phyloP scores from a whole-genome alignment of 345 rosid species.

The Chamaenerion angustifolium region DNA sequence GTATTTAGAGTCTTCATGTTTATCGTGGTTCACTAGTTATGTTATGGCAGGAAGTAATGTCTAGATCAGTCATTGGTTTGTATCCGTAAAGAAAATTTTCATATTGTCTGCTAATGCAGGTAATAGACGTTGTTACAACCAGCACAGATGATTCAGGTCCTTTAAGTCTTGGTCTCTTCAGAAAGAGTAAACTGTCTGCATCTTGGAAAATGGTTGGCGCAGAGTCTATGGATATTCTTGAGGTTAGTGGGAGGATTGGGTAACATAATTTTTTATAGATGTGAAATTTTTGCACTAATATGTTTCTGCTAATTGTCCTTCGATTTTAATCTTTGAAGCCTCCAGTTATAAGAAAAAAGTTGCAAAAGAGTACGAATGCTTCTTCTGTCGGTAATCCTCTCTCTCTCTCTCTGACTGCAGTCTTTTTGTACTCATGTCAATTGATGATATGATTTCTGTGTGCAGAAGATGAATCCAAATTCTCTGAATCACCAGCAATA shows the following conservation, averaged over 20 bases:
- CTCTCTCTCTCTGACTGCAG: not conserved
- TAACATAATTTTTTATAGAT: not conserved
- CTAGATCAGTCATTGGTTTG: too few species aligned
- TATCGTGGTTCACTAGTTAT: not conserved
- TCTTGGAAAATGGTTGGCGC: slow-evolving; percentile 51
- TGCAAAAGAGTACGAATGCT: too few species aligned
- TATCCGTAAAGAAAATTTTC: too few species aligned
- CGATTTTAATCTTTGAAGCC: too few species aligned
- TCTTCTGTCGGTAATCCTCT: too few species aligned
- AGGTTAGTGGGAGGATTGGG: slow-evolving; percentile 6
- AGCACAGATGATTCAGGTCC: slow-evolving; percentile 78
- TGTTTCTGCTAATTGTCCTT: not conserved
- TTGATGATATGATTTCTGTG: slow-evolving; percentile 8
- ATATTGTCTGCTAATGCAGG: slow-evolving; percentile 22
- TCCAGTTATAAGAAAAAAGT: too few species aligned
- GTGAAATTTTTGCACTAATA: not conserved
- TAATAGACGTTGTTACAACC: slow-evolving; percentile 48
- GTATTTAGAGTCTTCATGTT: slow-evolving; percentile 5
- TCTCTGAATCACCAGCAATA: slow-evolving; percentile 50
- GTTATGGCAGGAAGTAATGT: too few species aligned
- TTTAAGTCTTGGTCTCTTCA: slow-evolving; percentile 65
- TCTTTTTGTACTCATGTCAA: slow-evolving; percentile 3
- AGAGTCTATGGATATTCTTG: slow-evolving; percentile 15
- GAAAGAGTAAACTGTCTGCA: slow-evolving; percentile 59
- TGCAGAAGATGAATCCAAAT: slow-evolving; percentile 39